phyloP scores from a whole-genome alignment of 2,329 filamentous ascomycete species.

The Acrocalymma vagum region DNA sequence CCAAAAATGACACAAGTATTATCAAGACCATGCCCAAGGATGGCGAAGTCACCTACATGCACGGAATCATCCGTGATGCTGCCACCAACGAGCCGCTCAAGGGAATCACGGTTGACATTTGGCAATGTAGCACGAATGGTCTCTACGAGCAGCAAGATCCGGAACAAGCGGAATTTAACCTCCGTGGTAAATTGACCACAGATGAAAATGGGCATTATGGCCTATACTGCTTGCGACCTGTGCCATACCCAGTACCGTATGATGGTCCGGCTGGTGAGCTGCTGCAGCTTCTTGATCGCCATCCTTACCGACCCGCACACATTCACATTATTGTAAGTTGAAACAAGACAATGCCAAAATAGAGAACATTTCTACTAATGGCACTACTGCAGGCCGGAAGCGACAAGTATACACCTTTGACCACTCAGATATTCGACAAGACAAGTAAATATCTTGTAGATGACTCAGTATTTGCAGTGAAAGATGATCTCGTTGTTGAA shows the following conservation, averaged over 20 bases:
- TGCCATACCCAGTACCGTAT: slow-evolving; percentile 81
- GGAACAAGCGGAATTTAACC: slow-evolving; percentile 3
- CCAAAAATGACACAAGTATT: slow-evolving; percentile 1
- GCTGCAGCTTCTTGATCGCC: slow-evolving; percentile 10
- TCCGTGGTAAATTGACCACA: slow-evolving; percentile 1
- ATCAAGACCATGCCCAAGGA: slow-evolving; percentile 5
- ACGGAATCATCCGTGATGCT: slow-evolving; percentile 2
- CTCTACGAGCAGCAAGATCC: slow-evolving; percentile 5
- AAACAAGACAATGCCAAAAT: slow-evolving; percentile 69
- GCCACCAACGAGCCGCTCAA: background rate
- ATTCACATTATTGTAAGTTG: slow-evolving; percentile 54
- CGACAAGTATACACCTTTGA: slow-evolving; percentile 1
- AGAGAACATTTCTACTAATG: slow-evolving; percentile 1
- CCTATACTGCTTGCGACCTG: slow-evolving; percentile 63
- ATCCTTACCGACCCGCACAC: slow-evolving; percentile 19
- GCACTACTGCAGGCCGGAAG: background rate
- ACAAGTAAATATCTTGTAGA: slow-evolving; percentile 73
- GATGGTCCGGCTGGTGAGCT: slow-evolving; percentile 70
- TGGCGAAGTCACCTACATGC: slow-evolving; percentile 3
- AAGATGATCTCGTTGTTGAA: slow-evolving; percentile 68
- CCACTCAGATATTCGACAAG: slow-evolving; percentile 48
- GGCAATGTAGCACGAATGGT: slow-evolving; percentile 4
- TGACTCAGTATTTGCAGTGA: slow-evolving; percentile 84
- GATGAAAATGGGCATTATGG: slow-evolving; percentile 4
- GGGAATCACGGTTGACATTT: slow-evolving; percentile 2